Base-by-base conservation (phyloP, 2,329 filamentous ascomycete genomes). In the Trichoderma afroharzianum region DNA sequence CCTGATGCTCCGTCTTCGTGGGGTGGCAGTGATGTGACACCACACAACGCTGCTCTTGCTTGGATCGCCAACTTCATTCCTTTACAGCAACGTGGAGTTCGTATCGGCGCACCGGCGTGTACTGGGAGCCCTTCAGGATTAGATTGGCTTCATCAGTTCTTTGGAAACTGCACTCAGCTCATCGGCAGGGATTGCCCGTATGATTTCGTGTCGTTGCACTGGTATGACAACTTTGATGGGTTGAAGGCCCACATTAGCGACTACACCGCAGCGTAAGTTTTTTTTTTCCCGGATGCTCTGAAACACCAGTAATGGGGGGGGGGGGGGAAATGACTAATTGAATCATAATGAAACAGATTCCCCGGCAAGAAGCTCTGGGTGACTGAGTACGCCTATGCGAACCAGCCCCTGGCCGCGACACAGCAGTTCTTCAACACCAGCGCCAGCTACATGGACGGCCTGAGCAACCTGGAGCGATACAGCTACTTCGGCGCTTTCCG, bases 401-500 rank as follows among this genome's bases (percentile, higher is more conserved):
- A 91, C 73, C 83, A 88, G 75, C 82, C 85, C 28, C 84, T 93
- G n/a, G 71, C 78, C 1, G 80, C 84, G 0, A 91, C 90, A 0
- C 87, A 93, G 77, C 75, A 78, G 0, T 94, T 93, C 78, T 94
- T 88, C 83, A 93, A 94, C 76, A 84, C 83, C 75, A 90, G 87
- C 4, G 81, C 87, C 63, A 85, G 88, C 59, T 93, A 90, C 78
- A 87, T 95, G 72, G 92, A 95, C 67, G 76, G 62, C 74, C 78
- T 72, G 24, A 72, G 76, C 53, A 90, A 86, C 70, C 84, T 94
- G n/a, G 88, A 86, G 5, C 87, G 88, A 28, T 95, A 95, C 80
- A 90, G 90, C 0, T 92, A 92, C 80, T 96, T 94, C 76, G 93
- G 92, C 59, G 87, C 91, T 15, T 95, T 95, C 78, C 87, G 92